These are phyloP conservation scores for Plasmodium chabaudi DNA, from an alignment of 169 alveolate genomes.

Conservation along the genomic window DNA sequence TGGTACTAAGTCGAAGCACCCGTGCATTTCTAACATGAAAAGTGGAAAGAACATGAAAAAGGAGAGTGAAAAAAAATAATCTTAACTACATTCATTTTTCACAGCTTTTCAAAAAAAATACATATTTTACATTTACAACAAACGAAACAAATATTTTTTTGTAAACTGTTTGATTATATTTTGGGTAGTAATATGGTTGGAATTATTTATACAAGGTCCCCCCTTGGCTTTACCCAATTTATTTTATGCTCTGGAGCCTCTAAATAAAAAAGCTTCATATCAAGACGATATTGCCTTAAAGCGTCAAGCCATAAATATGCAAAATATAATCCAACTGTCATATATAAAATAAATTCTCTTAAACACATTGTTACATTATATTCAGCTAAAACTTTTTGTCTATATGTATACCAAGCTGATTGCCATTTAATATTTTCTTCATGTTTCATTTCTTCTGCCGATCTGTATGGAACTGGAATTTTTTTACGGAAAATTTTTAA, in stretches of 20 bases:
- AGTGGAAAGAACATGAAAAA: too few species aligned
- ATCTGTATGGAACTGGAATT: constrained; percentile 91
- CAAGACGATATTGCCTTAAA: constrained; percentile 85
- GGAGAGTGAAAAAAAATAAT: too few species aligned
- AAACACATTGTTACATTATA: constrained; percentile 83
- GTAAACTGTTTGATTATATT: too few species aligned
- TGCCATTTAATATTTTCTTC: constrained; percentile 88
- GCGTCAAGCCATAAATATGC: constrained; percentile 85
- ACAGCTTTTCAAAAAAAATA: too few species aligned
- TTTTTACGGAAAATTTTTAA: constrained; percentile 89
- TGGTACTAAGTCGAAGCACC: too few species aligned
- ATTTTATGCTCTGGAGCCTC: constrained; percentile 93
- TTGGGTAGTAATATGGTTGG: too few species aligned
- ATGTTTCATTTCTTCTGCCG: constrained; percentile 85
- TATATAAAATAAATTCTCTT: constrained; percentile 87
- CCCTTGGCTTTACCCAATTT: constrained; percentile 92
- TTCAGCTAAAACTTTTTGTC: constrained; percentile 89
- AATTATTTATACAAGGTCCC: constrained; percentile 83
- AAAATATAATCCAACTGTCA: constrained; percentile 84
- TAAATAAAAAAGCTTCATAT: constrained; percentile 91
- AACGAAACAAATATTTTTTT: too few species aligned
- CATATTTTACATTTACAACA: too few species aligned
- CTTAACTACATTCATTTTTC: too few species aligned
- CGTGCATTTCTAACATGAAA: too few species aligned
- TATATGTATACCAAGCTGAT: constrained; percentile 90